phyloP scores from a whole-genome alignment of 2,329 filamentous ascomycete genomes.

The Epicoccum sorghinum region DNA sequence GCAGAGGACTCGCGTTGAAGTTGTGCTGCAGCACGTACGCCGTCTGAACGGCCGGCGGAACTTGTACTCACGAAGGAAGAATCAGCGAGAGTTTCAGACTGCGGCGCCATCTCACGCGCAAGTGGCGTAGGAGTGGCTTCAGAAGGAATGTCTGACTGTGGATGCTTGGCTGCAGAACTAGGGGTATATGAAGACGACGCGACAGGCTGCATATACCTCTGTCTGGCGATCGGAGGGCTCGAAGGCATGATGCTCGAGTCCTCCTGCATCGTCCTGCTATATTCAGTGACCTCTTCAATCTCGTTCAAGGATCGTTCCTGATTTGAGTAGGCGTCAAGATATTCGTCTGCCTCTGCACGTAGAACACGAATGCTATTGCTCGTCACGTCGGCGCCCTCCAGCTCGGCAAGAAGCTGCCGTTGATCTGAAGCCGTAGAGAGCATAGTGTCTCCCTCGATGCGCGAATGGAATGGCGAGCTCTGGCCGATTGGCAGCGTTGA shows the following conservation, averaged over 20 bases:
- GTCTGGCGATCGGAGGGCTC: constrained; percentile 31
- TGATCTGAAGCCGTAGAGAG: constrained; percentile 39
- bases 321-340: constrained; percentile 41
- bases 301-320: constrained; percentile 41
- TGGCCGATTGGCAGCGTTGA: constrained; percentile 37
- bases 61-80: constrained; percentile 13
- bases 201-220: constrained; percentile 25
- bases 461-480: constrained; percentile 44
- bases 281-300: constrained; percentile 45
- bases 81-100: background rate
- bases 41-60: constrained; percentile 14
- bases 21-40: constrained; percentile 7
- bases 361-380: constrained; percentile 37
- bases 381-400: constrained; percentile 33
- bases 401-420: constrained; percentile 39
- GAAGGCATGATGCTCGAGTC: constrained; percentile 25
- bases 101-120: constrained; percentile 8
- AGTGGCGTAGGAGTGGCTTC: constrained; percentile 20
- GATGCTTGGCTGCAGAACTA: constrained; percentile 2
- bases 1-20: constrained; percentile 12
- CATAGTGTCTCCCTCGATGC: constrained; percentile 33
- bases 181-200: constrained; percentile 19
- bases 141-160: constrained; percentile 1
- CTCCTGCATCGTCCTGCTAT: constrained; percentile 30
- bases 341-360: constrained; percentile 42